These are phyloP conservation scores for Fusarium sp. DNA, from an alignment of 2,329 filamentous ascomycete species.

Conservation along the genomic window DNA sequence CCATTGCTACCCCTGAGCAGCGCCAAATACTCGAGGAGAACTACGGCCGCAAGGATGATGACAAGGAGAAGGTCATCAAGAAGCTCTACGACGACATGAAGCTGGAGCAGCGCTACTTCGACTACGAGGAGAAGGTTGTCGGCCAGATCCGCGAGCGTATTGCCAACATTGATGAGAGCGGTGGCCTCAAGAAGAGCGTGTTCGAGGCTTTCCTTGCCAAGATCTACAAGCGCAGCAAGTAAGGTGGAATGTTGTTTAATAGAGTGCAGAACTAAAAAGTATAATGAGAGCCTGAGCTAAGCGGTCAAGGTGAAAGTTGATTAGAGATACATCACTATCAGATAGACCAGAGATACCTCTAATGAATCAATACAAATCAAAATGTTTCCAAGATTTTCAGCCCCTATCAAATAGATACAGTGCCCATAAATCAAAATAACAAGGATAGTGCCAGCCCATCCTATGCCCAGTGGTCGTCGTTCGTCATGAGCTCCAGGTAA, in stretches of 20 bases:
- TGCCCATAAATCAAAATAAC: not conserved
- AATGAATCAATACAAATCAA: constrained; percentile 13
- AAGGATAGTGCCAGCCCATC: constrained; percentile 18
- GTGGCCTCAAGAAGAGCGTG: constrained; percentile 88
- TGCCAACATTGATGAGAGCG: constrained; percentile 81
- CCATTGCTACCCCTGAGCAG: constrained; percentile 84
- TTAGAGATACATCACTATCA: constrained; percentile 21
- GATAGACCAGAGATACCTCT: constrained; percentile 33
- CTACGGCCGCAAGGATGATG: constrained; percentile 91
- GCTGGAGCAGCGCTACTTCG: constrained; percentile 83
- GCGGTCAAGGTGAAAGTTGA: constrained; percentile 15
- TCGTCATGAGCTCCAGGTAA: not conserved
- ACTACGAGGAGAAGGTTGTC: constrained; percentile 90
- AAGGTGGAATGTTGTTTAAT: constrained; percentile 48
- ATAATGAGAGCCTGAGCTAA: constrained; percentile 1
- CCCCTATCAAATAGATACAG: not conserved
- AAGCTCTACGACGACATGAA: constrained; percentile 87
- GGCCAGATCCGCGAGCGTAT: constrained; percentile 82
- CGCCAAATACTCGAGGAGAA: constrained; percentile 88
- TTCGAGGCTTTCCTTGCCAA: constrained; percentile 93
- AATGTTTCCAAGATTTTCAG: not conserved
- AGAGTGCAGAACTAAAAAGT: constrained; percentile 10
- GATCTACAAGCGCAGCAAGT: constrained; percentile 99
- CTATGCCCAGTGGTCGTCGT: not conserved
- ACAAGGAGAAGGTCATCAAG: constrained; percentile 88